Base-by-base conservation (phyloP, 2,329 filamentous ascomycete species). In the Paecilomyces sp. region DNA sequence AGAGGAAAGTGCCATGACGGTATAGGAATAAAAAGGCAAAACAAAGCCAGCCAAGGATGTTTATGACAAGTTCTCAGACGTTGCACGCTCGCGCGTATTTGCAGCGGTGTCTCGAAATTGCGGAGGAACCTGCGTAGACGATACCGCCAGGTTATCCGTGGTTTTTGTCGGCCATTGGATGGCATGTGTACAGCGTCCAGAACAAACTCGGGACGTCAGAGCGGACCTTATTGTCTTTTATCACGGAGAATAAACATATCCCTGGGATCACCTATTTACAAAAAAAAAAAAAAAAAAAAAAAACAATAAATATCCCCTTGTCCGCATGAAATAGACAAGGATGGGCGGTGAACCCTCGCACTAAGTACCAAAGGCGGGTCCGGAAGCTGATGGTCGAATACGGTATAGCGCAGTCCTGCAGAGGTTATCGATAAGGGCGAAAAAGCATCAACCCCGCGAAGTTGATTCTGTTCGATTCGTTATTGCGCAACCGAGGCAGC, bases 1-100 rank as follows among this genome's bases (percentile, higher is more conserved):
- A 64, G 11, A 36, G 58, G 52, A 55, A 66, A 66, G 50, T 62
- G 31, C 64, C 64, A 66, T 56, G 63, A 61, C 33, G 63, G 65
- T 47, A 65, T 52, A 2, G 65, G 64, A 9, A 65, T 51, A 33
- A 67, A 62, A 22, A 65, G 63, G 52, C 61, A 51, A 18, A 67
- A 59, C 25, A 67, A 62, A 54, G 63, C 59, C 22, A 67, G 57
- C 33, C 58, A 61, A 3, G 63, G 63, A 57, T 65, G 56, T 13
- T 55, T 61, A 53, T 66, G 60, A 56, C 57, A 54, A 53, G 62
- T 55, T 15, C 57, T 58, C 18, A 66, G 63, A 22, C 62, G 61
- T 41, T 56, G 57, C 24, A 64, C 54, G 52, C 54, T 67, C 51
- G 53, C 58, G 0, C 61, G 63, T 3, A 63, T 47, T 7, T 51